Evolutionary conservation across 2,329 filamentous ascomycete genomes (phyloP).

Genomic region (Fusarium sp.): DNA sequence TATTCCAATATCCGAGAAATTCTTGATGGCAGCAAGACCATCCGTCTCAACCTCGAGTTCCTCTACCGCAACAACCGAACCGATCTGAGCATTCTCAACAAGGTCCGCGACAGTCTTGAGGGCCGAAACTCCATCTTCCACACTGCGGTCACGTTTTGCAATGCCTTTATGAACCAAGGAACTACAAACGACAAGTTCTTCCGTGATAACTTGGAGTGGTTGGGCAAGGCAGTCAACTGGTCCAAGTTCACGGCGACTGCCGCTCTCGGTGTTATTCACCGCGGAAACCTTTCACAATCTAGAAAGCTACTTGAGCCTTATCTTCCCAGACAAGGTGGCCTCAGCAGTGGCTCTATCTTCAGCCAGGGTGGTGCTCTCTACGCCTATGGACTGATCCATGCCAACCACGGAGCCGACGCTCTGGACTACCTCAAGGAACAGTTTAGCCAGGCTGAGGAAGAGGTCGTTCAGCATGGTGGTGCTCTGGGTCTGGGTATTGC

Average conservation of each 20-base stretch:
- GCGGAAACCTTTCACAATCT: conserved; percentile 92
- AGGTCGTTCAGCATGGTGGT: conserved; percentile 96
- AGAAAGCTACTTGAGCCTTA: conserved; percentile 95
- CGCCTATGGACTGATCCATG: conserved; percentile 94
- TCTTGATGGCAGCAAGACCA: conserved; percentile 90
- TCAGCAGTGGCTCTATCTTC: conserved; percentile 86
- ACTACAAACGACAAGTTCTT: conserved; percentile 99
- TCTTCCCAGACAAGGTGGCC: conserved; percentile 79
- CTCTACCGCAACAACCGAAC: conserved; percentile 95
- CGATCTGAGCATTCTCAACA: conserved; percentile 92
- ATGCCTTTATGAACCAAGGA: conserved; percentile 99
- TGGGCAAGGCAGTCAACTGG: conserved; percentile 99
- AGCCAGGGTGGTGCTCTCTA: conserved; percentile 97
- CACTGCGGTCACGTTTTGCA: conserved; percentile 95
- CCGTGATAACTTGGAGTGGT: conserved; percentile 96
- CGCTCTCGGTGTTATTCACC: conserved; percentile 94
- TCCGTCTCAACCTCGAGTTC: conserved; percentile 95
- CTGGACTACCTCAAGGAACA: conserved; percentile 80
- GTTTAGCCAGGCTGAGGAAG: conserved; percentile 80
- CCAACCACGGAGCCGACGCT: conserved; percentile 94
- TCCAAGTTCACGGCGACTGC: conserved; percentile 99
- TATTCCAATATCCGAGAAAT: conserved; percentile 73
- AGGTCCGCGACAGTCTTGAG: conserved; percentile 94
- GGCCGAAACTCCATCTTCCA: conserved; percentile 98
- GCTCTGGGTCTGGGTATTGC: conserved; percentile 95